Base-by-base conservation (phyloP, 345 rosid genomes). In the Lepidium didymum region DNA sequence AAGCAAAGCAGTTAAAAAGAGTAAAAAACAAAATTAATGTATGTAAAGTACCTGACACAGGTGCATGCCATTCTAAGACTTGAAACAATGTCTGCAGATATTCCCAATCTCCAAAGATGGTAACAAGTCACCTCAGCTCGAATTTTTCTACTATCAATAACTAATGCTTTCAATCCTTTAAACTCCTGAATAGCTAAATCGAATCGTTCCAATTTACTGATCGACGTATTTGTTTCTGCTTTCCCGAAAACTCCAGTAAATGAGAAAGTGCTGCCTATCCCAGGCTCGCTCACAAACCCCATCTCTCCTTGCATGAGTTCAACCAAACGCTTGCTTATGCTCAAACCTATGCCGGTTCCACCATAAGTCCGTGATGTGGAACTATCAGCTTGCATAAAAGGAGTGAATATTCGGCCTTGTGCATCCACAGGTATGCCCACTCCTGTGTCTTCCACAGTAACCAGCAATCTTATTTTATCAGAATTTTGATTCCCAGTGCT, bases 321-420 rank as follows among this genome's bases (percentile, higher is more conserved):
- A 70, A 94, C 97, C 61, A 94, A 80, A 75, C 84, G 85, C 71
- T 83, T 86, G 85, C 97, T 87, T 50, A 94, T 89, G 78, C 99
- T 94, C 70, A 94, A 76, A 53, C 99, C 99, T 58, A 94, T 94
- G 57, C 97, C 97, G 13, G 97, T 94, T 18, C 99, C 97, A 64
- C 99, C 99, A 77, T 94, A 84, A 13, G 88, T 89, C 44, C 99
- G 86, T 6, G 99, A 94, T 29, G 97, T 94, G 53, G 99, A 94
- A 68, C 97, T 94, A 66, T 94, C 99, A 6, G 96, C 99, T 78
- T 94, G 99, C 88, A 94, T 81, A 69, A 94, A 94, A 54, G 97
- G 99, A 4, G 95, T 91, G 83, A 94, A 94, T 64, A 94, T 91
- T 6, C 84, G 83, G 64, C 66, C 69, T 54, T 94, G 96, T 59